Evolutionary conservation across 257 asterid species (phyloP), one percentile per base, ranked within the genome.

Genomic region (Solanum boliviense): DNA sequence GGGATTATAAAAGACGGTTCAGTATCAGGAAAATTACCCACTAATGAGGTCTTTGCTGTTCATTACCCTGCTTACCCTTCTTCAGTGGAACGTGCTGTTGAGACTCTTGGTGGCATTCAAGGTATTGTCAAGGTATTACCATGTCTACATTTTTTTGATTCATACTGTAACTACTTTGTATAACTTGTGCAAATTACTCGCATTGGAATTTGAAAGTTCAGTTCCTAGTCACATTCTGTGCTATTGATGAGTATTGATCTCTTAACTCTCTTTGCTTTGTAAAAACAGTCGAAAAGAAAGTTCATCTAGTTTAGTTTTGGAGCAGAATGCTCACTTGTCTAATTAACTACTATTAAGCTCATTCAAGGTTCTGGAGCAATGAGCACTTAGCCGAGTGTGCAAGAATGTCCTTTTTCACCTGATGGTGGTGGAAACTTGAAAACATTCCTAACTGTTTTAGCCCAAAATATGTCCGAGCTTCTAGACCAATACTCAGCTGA

Each of bases 1-100:
- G 98, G 97, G 58, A 60, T 94, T 25, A 91, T 97, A 36, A 88
- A 93, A 85, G 94, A 94, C 18, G 98, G 98, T 62, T 91, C 96
- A 18, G 91, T 95, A 74, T 93, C 96, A 11, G 99, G 99, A 35
- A 88, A 74, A 60, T 88, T 95, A 35, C 98, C 98, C 2, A 90
- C 78, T 89, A 86, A 89, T 12, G 86, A 91, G 23, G 92, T 87
- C 68, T 97, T 97, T 89, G 93, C 92, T 36, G 95, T 95, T 88
- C 92, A 95, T 91, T 95, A 95, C 89, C 99, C 99, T 9, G 99
- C 97, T 83, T 97, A 97, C 83, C 95, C 99, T 91, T 94, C 98
- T 87, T 95, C 99, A 16, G 88, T 89, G 6, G 92, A 91, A 85
- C 97, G 98, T 0, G 99, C 98, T 25, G 89, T 96, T 35, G 96